A percentile compares a stretch with the other conserved stretches of the same genome.
These are phyloP conservation scores for Colletotrichum echinochloae DNA, from an alignment of 2,329 filamentous ascomycete genomes.

Conservation along the genomic window DNA sequence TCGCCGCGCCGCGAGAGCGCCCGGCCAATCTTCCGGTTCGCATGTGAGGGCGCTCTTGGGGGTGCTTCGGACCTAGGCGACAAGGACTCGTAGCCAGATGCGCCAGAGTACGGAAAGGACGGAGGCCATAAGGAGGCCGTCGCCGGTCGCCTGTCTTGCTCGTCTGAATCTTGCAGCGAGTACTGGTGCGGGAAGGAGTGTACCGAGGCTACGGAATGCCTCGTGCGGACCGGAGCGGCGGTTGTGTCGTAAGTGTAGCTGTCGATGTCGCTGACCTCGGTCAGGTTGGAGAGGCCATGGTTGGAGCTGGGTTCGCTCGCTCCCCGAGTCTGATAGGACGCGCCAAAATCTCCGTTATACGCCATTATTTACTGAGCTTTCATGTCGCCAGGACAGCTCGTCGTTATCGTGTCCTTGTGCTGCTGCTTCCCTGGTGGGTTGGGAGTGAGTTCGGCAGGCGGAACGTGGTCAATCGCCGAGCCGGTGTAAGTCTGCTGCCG, in stretches of 20 bases:
- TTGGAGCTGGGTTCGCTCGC: conserved; percentile 40
- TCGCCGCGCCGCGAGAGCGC: conserved; percentile 44
- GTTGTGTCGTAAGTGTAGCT: conserved; percentile 46
- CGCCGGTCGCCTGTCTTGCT: conserved; percentile 7
- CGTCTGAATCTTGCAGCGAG: conserved; percentile 16
- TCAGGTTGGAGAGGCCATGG: conserved; percentile 51
- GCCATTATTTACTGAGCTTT: conserved; percentile 30
- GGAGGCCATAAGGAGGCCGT: conserved; percentile 45
- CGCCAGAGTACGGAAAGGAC: conserved; percentile 46
- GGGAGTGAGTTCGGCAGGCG: conserved; percentile 9
- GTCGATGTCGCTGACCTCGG: conserved; percentile 48
- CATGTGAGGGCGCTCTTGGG: conserved; percentile 44
- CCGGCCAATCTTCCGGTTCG: conserved; percentile 45
- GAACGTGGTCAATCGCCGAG: conserved; percentile 3
- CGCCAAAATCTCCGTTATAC: conserved; percentile 42
- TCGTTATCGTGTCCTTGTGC: not conserved
- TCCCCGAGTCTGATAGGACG: conserved; percentile 45
- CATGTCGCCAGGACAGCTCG: conserved; percentile 31
- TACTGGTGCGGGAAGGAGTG: conserved; percentile 49
- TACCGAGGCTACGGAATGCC: conserved; percentile 56
- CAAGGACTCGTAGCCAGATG: conserved; percentile 43
- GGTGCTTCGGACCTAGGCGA: conserved; percentile 41
- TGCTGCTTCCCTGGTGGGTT: not conserved
- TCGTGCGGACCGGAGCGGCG: conserved; percentile 47
- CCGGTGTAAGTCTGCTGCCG: conserved; percentile 10